A percentile compares a stretch with the other conserved stretches of the same genome.
Evolutionary conservation across 1,284 basidiomycete genomes (phyloP).

Genomic region (Ustilago crameri): DNA sequence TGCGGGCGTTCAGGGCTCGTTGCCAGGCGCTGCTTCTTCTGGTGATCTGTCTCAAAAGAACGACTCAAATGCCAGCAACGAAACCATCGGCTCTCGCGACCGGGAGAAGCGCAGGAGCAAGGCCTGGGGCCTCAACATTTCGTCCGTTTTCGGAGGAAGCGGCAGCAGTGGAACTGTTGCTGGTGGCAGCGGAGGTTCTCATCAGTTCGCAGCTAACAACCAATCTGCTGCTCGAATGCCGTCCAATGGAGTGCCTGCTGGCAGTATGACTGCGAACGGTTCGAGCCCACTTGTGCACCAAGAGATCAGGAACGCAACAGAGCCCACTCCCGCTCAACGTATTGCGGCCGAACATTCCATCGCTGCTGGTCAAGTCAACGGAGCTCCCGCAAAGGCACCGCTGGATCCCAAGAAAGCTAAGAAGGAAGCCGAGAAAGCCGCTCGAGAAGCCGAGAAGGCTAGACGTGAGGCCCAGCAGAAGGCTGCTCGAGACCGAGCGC

Average conservation of each 20-base stretch:
- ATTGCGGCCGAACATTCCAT: conserved; percentile 47
- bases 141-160: conserved; percentile 39
- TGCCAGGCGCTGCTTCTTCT: conserved; percentile 23
- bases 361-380: conserved; percentile 63
- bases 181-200: conserved; percentile 19
- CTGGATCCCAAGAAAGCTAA: conserved; percentile 85
- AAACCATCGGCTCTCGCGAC: conserved; percentile 49
- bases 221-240: conserved; percentile 15
- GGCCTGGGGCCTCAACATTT: conserved; percentile 53
- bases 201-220: conserved; percentile 17
- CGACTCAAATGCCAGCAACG: conserved; percentile 47
- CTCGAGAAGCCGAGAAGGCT: conserved; percentile 84
- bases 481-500: conserved; percentile 80
- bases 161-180: conserved; percentile 24
- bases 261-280: conserved; percentile 11
- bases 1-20: conserved; percentile 4
- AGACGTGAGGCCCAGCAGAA: conserved; percentile 82
- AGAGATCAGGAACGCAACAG: conserved; percentile 13
- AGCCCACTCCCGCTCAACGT: conserved; percentile 51
- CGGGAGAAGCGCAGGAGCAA: conserved; percentile 48
- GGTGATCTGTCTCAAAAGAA: conserved; percentile 45
- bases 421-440: conserved; percentile 86
- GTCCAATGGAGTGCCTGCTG: conserved; percentile 13
- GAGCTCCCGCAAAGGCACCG: conserved; percentile 65
- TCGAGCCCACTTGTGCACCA: conserved; percentile 2